A percentile compares a stretch with the other conserved stretches of the same genome.
phyloP scores from a whole-genome alignment of 495 filamentous ascomycete genomes.

The Tuber brumale region DNA sequence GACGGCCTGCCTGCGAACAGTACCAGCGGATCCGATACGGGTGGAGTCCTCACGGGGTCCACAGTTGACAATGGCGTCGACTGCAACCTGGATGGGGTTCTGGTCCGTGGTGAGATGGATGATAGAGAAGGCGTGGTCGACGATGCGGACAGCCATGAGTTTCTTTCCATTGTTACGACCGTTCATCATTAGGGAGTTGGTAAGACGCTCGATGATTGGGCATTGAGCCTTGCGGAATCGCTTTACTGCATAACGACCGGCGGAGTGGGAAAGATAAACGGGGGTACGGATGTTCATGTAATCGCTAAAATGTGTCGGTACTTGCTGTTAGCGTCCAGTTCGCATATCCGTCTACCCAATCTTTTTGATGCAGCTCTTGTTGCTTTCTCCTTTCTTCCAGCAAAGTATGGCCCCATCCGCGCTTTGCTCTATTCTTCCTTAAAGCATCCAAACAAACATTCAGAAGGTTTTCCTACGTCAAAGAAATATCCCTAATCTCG shows the following conservation, averaged over 20 bases:
- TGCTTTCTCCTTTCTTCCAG: background rate
- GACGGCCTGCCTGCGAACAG: constrained; percentile 98
- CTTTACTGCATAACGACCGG: constrained; percentile 97
- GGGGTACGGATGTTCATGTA: constrained; percentile 99
- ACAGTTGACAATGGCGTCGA: constrained; percentile 99
- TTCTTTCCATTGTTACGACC: constrained; percentile 99
- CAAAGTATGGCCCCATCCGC: background rate
- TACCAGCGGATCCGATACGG: constrained; percentile 98
- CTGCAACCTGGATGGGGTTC: constrained; percentile 99
- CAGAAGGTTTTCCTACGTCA: constrained; percentile 70
- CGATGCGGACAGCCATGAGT: constrained; percentile 98
- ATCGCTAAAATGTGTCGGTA: constrained; percentile 55
- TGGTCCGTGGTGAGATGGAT: constrained; percentile 99
- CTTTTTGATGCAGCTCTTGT: background rate
- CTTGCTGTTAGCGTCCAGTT: constrained; percentile 3
- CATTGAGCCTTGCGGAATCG: constrained; percentile 99
- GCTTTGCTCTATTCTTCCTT: background rate
- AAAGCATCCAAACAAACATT: constrained; percentile 21
- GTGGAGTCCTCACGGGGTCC: constrained; percentile 99
- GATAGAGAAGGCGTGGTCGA: constrained; percentile 98
- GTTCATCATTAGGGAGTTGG: constrained; percentile 99
- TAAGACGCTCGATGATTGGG: constrained; percentile 99
- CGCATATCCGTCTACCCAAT: background rate
- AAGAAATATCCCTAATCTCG: constrained; percentile 97
- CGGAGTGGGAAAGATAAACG: constrained; percentile 97